These are phyloP conservation scores for California macrophylla DNA, from an alignment of 441 rosid species.

Conservation along the genomic window DNA sequence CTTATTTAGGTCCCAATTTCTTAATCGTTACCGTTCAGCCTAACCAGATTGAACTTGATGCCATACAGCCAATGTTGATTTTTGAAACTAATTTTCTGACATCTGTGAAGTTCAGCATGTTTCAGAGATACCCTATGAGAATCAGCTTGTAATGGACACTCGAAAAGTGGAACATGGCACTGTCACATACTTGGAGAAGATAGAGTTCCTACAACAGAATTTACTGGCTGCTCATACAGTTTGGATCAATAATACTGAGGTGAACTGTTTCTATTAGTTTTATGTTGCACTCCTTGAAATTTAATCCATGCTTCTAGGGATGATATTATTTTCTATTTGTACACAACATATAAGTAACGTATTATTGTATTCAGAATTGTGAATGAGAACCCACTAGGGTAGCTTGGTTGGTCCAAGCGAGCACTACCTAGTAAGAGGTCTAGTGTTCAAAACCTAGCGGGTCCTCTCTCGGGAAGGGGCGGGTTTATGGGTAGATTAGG, in stretches of 20 bases:
- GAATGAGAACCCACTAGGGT: neutral
- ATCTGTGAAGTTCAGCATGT: constrained; percentile 34
- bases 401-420: too few species aligned
- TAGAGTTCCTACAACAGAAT: constrained; percentile 42
- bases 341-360: neutral
- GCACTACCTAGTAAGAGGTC: too few species aligned
- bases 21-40: neutral
- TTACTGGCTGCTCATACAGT: constrained; percentile 61
- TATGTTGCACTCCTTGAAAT: neutral
- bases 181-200: constrained; percentile 50
- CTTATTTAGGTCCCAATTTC: neutral
- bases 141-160: constrained; percentile 37
- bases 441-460: too few species aligned
- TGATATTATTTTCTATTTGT: neutral
- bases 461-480: too few species aligned
- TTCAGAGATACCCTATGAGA: constrained; percentile 57
- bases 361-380: too few species aligned
- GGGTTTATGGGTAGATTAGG: too few species aligned
- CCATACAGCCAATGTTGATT: neutral
- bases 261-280: constrained; percentile 18
- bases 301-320: constrained; percentile 4
- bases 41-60: neutral
- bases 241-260: constrained; percentile 51
- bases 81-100: constrained; percentile 2
- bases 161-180: constrained; percentile 50